These are phyloP conservation scores for Fusarium begoniae DNA, from an alignment of 2,329 filamentous ascomycete species.

Conservation along the genomic window DNA sequence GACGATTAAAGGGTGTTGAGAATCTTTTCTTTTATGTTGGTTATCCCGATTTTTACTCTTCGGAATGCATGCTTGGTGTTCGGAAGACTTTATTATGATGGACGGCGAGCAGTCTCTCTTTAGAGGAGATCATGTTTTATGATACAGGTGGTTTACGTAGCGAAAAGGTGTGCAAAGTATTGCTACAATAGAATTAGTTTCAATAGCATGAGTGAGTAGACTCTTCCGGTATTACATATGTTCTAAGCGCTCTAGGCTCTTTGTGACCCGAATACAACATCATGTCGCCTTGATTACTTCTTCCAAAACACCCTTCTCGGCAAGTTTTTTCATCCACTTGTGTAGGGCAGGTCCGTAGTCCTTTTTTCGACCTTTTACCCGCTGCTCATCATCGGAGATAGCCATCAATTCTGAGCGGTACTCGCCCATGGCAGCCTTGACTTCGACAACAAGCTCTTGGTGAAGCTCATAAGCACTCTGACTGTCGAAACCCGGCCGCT, in stretches of 20 bases:
- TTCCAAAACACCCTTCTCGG: conserved; percentile 70
- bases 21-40: not conserved
- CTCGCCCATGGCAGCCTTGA: conserved; percentile 53
- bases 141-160: conserved; percentile 2
- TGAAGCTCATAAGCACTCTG: conserved; percentile 49
- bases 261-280: not conserved
- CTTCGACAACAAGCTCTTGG: conserved; percentile 51
- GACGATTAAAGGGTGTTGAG: conserved; percentile 69
- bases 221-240: not conserved
- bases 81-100: not conserved
- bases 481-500: conserved; percentile 3
- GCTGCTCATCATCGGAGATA: conserved; percentile 59
- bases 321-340: conserved; percentile 74
- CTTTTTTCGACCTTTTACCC: conserved; percentile 64
- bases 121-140: not conserved
- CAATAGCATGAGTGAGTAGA: not conserved
- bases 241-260: not conserved
- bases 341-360: conserved; percentile 78
- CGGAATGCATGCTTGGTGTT: conserved; percentile 4
- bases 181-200: conserved; percentile 3
- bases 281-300: conserved; percentile 46
- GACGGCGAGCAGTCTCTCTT: not conserved
- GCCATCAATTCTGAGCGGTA: conserved; percentile 59
- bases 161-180: not conserved
- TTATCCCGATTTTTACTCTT: not conserved